A percentile compares a stretch with the other conserved stretches of the same genome.
Conservation (phyloP, 2,329 filamentous ascomycete genomes). For the Teratosphaeria pseudoeucalypti region DNA sequence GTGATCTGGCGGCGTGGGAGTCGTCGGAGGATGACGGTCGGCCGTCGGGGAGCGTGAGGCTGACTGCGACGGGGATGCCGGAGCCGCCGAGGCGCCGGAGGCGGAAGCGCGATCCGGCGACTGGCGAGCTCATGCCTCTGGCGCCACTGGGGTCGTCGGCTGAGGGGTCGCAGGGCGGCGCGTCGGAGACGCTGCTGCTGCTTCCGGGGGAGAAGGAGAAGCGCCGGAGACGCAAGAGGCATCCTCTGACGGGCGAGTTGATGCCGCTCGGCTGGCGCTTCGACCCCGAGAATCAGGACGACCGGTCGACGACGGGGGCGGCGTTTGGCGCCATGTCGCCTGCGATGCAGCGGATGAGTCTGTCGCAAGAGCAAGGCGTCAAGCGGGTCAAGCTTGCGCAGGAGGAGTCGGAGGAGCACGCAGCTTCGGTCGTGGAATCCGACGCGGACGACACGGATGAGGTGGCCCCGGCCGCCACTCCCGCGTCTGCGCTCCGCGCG, state of each 20-base stretch:
- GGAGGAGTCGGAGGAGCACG: background rate
- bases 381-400: constrained; percentile 9
- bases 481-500: background rate
- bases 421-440: background rate
- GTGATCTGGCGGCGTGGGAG: background rate
- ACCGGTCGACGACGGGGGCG: background rate
- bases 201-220: constrained; percentile 8
- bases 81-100: constrained; percentile 11
- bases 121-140: constrained; percentile 18
- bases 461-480: background rate
- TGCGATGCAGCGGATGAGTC: constrained; percentile 8
- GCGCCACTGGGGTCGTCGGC: background rate
- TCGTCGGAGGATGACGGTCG: constrained; percentile 6
- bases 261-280: constrained; percentile 24
- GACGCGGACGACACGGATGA: background rate
- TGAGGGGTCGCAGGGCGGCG: background rate
- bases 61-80: background rate
- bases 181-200: background rate
- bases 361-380: constrained; percentile 8
- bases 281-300: constrained; percentile 8
- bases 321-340: constrained; percentile 3
- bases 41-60: background rate
- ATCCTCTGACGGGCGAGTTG: constrained; percentile 21
- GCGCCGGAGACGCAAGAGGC: constrained; percentile 17
- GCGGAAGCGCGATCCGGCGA: constrained; percentile 19